Evolutionary conservation across 305 asterid species (phyloP).

Genomic region (Solanum chacoense): DNA sequence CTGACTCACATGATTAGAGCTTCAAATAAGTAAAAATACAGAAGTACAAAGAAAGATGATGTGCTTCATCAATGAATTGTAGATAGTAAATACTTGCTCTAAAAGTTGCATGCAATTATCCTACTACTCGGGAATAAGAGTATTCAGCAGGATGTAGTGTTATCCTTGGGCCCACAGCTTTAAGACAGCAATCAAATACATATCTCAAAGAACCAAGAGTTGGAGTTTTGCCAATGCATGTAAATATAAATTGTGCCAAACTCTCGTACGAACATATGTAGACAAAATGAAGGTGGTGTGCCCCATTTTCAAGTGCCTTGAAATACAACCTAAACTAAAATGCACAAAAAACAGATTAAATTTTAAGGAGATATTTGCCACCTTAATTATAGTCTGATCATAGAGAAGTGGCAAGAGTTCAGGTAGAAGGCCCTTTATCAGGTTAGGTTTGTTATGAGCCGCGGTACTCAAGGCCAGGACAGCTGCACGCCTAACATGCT

Average conservation of each 20-base stretch:
- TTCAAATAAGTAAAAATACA: background rate
- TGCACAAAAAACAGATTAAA: background rate
- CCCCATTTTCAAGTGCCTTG: background rate
- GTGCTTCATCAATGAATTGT: background rate
- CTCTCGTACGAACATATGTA: background rate
- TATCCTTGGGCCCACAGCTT: background rate
- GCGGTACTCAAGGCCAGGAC: constrained; percentile 97
- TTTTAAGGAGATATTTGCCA: constrained; percentile 5
- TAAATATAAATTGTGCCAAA: background rate
- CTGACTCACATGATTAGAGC: background rate
- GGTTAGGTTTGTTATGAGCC: constrained; percentile 95
- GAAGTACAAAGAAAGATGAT: background rate
- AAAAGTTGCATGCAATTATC: background rate
- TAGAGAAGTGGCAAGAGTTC: constrained; percentile 89
- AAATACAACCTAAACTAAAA: background rate
- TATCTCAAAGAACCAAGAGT: background rate
- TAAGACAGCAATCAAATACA: background rate
- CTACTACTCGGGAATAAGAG: background rate
- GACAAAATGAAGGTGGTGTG: background rate
- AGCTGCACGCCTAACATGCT: constrained; percentile 99
- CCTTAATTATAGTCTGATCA: constrained; percentile 96
- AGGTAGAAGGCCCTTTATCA: constrained; percentile 78
- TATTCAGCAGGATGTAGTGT: background rate
- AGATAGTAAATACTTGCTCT: background rate
- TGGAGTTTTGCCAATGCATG: background rate